Evolutionary conservation across 805 yeast genomes (phyloP), one percentile per base, ranked within the genome.

Genomic region (Phaffomyces thermotolerans): DNA sequence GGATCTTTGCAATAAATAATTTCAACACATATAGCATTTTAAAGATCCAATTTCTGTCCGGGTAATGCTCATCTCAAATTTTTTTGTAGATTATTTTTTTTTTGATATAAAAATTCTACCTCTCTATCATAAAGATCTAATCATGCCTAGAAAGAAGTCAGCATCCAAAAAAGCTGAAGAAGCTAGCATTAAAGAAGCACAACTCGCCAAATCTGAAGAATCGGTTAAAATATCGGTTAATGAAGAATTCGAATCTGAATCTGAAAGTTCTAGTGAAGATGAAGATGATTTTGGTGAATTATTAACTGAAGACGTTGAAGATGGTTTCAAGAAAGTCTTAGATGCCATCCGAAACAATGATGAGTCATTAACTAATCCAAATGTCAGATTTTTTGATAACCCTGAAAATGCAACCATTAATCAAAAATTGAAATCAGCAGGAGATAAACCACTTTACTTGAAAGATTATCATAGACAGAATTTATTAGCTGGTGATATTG

Each of bases 211-310:
- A 10, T 49, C 52, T 9, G 56, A 49, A 12, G 40, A 42, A n/a
- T 30, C 34, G 3, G 49, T 46, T 20, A 58, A 55, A 48, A 56
- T 66, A 32, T 51, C 53, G 44, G 48, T 59, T 48, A 59, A 41
- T 14, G 65, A 58, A 38, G 67, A 60, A 33, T 58, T 56, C 24
- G 69, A 60, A 2, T 64, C 65, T 6, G 68, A 67, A 15, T 64
- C 70, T n/a, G 72, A 70, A 8, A 47, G 47, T 13, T 43, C 46
- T 3, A 49, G 53, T 34, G 95, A 87, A 58, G 88, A 80, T 4
- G 99, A 91, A 64, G 99, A 93, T 59, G 96, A 90, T 47, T 81
- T 63, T 52, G 99, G 96, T 41, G 95, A 89, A 27, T 68, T 93
- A 40, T 72, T 87, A 42, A 91, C 97, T 0, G 88, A 78, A 39